phyloP scores from a whole-genome alignment of 345 rosid genomes.

The Carallia brachiata region DNA sequence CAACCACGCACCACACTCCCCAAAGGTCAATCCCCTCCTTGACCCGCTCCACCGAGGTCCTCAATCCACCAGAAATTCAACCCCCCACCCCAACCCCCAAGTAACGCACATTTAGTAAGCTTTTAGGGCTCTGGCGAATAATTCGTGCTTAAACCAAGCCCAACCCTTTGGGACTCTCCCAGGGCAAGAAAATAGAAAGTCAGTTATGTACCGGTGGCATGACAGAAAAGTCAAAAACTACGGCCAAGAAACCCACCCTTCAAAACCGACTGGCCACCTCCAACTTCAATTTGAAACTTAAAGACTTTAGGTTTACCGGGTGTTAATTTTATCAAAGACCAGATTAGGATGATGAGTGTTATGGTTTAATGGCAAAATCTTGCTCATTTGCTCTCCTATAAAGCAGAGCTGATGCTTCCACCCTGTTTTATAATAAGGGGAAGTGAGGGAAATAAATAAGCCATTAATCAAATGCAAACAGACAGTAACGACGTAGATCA shows the following conservation, averaged over 20 bases:
- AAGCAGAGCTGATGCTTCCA: constrained; percentile 97
- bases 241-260: constrained; percentile 7
- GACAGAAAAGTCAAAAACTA: constrained; percentile 3
- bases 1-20: background rate
- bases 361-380: constrained; percentile 76
- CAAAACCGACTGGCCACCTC: constrained; percentile 19
- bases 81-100: background rate
- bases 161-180: too few relatives aligned
- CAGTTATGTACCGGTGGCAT: background rate
- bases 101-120: background rate
- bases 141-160: too few relatives aligned
- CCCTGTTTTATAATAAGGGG: constrained; percentile 53
- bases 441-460: constrained; percentile 2
- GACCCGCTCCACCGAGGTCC: background rate
- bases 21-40: background rate
- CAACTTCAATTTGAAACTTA: constrained; percentile 15
- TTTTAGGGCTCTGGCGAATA: background rate
- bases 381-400: constrained; percentile 92
- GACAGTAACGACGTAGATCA: background rate
- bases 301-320: constrained; percentile 25
- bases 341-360: constrained; percentile 29
- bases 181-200: background rate
- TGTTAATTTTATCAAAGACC: constrained; percentile 27
- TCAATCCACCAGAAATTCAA: background rate
- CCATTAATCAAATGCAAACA: constrained; percentile 12